Percentiles rank a stretch among this genome's conserved stretches.
phyloP scores from a whole-genome alignment of 352 stramenopile genomes.

The Peronospora belbahrii region DNA sequence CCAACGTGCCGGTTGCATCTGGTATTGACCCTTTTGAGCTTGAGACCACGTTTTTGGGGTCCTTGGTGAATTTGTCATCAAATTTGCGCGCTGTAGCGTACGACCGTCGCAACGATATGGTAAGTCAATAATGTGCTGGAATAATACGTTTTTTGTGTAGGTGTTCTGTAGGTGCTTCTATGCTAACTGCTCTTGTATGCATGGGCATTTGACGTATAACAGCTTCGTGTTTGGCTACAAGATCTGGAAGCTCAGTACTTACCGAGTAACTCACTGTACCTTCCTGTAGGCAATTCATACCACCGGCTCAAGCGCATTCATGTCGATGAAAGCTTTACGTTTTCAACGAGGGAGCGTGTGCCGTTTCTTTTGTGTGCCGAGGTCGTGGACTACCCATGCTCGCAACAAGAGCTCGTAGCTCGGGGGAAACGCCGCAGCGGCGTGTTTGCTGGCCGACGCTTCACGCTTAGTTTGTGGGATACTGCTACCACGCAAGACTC shows the following conservation, averaged over 20 bases:
- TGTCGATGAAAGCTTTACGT: slow-evolving; percentile 75
- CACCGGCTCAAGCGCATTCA: slow-evolving; percentile 75
- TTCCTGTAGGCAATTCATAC: slow-evolving; percentile 69
- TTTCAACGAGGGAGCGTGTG: slow-evolving; percentile 75
- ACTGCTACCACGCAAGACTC: slow-evolving; percentile 34
- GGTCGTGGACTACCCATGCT: slow-evolving; percentile 60
- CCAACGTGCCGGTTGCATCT: slow-evolving; percentile 3
- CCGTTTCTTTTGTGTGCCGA: slow-evolving; percentile 72
- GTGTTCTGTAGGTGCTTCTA: not conserved
- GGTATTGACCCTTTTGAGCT: slow-evolving; percentile 54
- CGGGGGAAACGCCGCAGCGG: slow-evolving; percentile 33
- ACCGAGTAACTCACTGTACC: slow-evolving; percentile 70
- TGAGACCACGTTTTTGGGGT: slow-evolving; percentile 57
- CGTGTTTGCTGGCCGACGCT: slow-evolving; percentile 47
- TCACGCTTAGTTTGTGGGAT: slow-evolving; percentile 64
- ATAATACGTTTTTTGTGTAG: not conserved
- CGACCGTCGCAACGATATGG: slow-evolving; percentile 56
- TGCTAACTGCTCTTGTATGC: not conserved
- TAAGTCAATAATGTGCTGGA: slow-evolving; percentile 13
- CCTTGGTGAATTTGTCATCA: slow-evolving; percentile 66
- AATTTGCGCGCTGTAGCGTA: slow-evolving; percentile 59
- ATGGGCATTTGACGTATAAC: not conserved
- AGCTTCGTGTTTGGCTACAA: slow-evolving; percentile 61
- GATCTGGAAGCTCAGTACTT: slow-evolving; percentile 64
- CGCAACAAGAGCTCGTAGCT: slow-evolving; percentile 16